phyloP scores from a whole-genome alignment of 352 stramenopile species.

The Globisporangium cederbergense region DNA sequence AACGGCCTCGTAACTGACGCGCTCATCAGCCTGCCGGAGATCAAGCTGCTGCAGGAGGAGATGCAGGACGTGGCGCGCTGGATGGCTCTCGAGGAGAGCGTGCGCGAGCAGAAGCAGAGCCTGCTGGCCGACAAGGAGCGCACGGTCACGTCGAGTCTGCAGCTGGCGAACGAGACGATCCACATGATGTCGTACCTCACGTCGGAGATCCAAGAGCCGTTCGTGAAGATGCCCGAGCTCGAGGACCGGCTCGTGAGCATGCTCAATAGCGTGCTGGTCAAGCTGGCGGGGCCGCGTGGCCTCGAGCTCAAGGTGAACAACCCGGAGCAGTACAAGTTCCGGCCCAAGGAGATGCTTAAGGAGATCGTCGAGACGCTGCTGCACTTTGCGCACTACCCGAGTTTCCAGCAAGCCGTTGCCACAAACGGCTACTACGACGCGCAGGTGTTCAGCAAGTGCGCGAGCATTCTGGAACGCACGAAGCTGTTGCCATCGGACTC shows the following conservation, averaged over 20 bases:
- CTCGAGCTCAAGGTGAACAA: slow-evolving; percentile 97
- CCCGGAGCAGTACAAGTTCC: slow-evolving; percentile 98
- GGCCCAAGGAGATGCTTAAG: slow-evolving; percentile 96
- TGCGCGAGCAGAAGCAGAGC: slow-evolving; percentile 88
- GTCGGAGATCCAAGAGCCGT: slow-evolving; percentile 92
- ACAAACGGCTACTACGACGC: slow-evolving; percentile 87
- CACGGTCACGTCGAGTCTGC: slow-evolving; percentile 91
- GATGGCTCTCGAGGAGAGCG: slow-evolving; percentile 86
- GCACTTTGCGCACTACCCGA: slow-evolving; percentile 89
- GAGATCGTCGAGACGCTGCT: slow-evolving; percentile 95
- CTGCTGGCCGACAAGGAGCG: slow-evolving; percentile 87
- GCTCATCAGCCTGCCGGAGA: slow-evolving; percentile 95
- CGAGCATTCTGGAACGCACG: slow-evolving; percentile 61
- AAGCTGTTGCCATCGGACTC: slow-evolving; percentile 47
- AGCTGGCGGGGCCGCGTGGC: slow-evolving; percentile 91
- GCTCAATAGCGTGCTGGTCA: slow-evolving; percentile 95
- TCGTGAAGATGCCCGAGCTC: slow-evolving; percentile 92
- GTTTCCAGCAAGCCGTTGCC: slow-evolving; percentile 91
- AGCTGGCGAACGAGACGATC: slow-evolving; percentile 97
- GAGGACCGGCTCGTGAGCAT: slow-evolving; percentile 94
- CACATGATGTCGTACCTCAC: slow-evolving; percentile 98
- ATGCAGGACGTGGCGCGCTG: slow-evolving; percentile 79
- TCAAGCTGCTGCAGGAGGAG: slow-evolving; percentile 92
- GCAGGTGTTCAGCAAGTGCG: slow-evolving; percentile 69
- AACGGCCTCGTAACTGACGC: slow-evolving; percentile 95